A percentile compares a stretch with the other conserved stretches of the same genome.
Evolutionary conservation across 257 asterid species (phyloP).

Genomic region (Solanum arcanum): DNA sequence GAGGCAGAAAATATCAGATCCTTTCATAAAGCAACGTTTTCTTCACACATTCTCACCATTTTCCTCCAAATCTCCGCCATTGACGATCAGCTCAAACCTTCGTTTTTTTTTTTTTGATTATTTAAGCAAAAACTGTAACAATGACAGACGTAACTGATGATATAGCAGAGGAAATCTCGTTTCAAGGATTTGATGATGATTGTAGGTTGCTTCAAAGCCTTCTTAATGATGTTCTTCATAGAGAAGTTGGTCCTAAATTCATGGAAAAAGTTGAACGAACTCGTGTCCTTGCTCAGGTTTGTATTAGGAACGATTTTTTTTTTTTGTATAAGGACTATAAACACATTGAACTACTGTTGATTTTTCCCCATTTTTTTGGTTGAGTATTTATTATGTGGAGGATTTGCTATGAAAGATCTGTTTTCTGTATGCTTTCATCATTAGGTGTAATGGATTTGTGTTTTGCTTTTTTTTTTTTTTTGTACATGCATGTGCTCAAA

Average conservation of each 20-base stretch:
- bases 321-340: background rate
- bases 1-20: background rate
- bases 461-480: background rate
- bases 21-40: constrained; percentile 11
- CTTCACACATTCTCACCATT: background rate
- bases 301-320: background rate
- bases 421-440: background rate
- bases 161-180: constrained; percentile 87
- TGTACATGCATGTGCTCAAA: background rate
- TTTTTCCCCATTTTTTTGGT: background rate
- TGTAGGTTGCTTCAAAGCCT: constrained; percentile 68
- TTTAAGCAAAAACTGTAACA: background rate
- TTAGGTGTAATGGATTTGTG: background rate
- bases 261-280: constrained; percentile 76
- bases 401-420: background rate
- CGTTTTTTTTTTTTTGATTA: background rate
- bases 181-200: constrained; percentile 89
- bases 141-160: constrained; percentile 95
- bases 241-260: constrained; percentile 72
- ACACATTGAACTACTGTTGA: background rate
- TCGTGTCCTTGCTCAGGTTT: constrained; percentile 81
- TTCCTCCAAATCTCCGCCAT: background rate
- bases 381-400: background rate
- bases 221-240: constrained; percentile 72
- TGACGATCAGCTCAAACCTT: background rate